These are phyloP conservation scores for Ceratocystis alfenasii DNA, from an alignment of 2,329 filamentous ascomycete genomes.

Conservation along the genomic window DNA sequence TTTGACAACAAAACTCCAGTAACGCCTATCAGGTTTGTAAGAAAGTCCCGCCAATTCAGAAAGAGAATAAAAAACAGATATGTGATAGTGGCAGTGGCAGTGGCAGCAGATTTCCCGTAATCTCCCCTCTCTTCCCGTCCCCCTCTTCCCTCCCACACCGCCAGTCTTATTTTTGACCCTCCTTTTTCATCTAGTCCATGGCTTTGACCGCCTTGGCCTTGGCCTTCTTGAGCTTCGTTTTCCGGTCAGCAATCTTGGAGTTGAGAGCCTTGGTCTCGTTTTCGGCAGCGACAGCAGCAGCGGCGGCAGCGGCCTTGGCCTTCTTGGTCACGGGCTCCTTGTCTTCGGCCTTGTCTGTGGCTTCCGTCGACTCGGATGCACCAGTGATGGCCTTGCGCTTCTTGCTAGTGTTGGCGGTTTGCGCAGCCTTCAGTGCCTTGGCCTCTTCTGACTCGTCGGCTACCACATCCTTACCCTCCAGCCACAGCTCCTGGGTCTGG, in stretches of 20 bases:
- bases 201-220: conserved; percentile 31
- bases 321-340: conserved; percentile 32
- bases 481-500: conserved; percentile 85
- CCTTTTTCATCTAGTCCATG: conserved; percentile 12
- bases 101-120: background rate
- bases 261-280: conserved; percentile 43
- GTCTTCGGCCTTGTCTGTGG: conserved; percentile 25
- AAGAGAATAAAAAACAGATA: conserved; percentile 13
- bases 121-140: background rate
- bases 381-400: conserved; percentile 37
- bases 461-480: conserved; percentile 62
- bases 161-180: background rate
- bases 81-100: background rate
- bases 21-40: conserved; percentile 21
- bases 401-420: conserved; percentile 51
- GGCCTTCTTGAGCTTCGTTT: conserved; percentile 46
- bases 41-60: conserved; percentile 20
- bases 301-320: conserved; percentile 31
- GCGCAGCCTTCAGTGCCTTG: conserved; percentile 34
- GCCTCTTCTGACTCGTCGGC: conserved; percentile 43
- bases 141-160: background rate
- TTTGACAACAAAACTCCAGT: conserved; percentile 21
- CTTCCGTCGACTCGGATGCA: conserved; percentile 4
- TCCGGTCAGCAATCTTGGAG: conserved; percentile 48
- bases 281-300: conserved; percentile 28